These are phyloP conservation scores for Myriosclerotinia duriaeana DNA, from an alignment of 2,329 filamentous ascomycete genomes.

Conservation along the genomic window DNA sequence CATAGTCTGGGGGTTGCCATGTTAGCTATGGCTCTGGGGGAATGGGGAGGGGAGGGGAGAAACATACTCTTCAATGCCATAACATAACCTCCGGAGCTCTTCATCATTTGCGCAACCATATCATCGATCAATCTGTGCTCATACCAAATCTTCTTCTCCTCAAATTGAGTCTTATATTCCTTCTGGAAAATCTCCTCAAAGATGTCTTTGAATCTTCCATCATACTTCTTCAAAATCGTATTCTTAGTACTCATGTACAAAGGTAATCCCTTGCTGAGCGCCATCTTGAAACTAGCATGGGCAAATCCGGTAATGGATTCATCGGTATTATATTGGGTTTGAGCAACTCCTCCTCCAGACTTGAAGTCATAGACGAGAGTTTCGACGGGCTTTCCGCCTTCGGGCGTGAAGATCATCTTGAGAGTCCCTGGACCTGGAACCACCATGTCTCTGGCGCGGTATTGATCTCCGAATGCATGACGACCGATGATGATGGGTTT, in stretches of 20 bases:
- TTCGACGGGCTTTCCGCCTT: constrained; percentile 75
- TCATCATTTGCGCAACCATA: constrained; percentile 99
- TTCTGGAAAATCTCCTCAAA: constrained; percentile 96
- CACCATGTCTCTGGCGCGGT: constrained; percentile 91
- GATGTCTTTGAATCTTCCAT: constrained; percentile 98
- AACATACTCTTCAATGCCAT: constrained; percentile 95
- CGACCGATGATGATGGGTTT: constrained; percentile 99
- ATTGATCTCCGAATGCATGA: constrained; percentile 98
- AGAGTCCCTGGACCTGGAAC: constrained; percentile 81
- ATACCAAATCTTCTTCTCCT: constrained; percentile 94
- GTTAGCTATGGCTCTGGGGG: constrained; percentile 19
- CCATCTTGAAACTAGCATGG: constrained; percentile 95
- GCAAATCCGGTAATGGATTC: constrained; percentile 94
- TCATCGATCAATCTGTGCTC: constrained; percentile 99
- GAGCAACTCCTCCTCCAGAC: constrained; percentile 79
- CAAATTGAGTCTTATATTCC: constrained; percentile 83
- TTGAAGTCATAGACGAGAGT: constrained; percentile 91
- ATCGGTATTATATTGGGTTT: constrained; percentile 98
- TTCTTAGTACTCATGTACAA: constrained; percentile 99
- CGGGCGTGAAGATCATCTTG: constrained; percentile 91
- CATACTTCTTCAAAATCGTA: constrained; percentile 98
- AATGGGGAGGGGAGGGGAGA: background rate
- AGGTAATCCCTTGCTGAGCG: constrained; percentile 81
- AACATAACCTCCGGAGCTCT: constrained; percentile 92
- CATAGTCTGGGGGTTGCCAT: constrained; percentile 70